phyloP scores from a whole-genome alignment of 176 grass and related monocot species.

The Triticum timopheevii region DNA sequence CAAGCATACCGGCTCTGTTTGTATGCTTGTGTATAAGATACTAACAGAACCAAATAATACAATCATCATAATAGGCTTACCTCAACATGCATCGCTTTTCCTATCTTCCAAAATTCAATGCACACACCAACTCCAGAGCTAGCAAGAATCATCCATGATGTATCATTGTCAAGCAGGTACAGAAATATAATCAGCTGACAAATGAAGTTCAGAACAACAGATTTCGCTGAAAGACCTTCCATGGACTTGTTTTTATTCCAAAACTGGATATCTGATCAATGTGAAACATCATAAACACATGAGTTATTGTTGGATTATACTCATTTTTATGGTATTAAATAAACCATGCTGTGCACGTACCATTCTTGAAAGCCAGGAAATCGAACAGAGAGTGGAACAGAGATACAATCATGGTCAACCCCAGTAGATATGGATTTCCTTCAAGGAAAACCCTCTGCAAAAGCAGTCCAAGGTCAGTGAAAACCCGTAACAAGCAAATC shows the following conservation, averaged over 20 bases:
- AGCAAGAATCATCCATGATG: slow-evolving; percentile 99
- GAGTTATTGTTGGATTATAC: not conserved
- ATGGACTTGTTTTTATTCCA: slow-evolving; percentile 99
- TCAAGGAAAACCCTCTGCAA: slow-evolving; percentile 95
- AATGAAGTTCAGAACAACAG: slow-evolving; percentile 88
- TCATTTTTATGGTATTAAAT: slow-evolving; percentile 14
- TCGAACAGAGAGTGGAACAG: slow-evolving; percentile 95
- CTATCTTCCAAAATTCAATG: slow-evolving; percentile 99
- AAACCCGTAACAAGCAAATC: not conserved
- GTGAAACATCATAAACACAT: not conserved
- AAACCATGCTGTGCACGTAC: slow-evolving; percentile 36
- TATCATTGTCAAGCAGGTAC: slow-evolving; percentile 97
- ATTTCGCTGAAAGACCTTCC: slow-evolving; percentile 99
- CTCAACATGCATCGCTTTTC: slow-evolving; percentile 98
- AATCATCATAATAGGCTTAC: slow-evolving; percentile 37
- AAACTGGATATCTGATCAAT: slow-evolving; percentile 92
- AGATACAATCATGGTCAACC: slow-evolving; percentile 84
- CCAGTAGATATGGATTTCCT: slow-evolving; percentile 92
- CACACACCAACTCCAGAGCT: slow-evolving; percentile 95
- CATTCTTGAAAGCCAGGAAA: slow-evolving; percentile 99
- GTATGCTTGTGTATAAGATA: not conserved
- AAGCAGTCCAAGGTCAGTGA: slow-evolving; percentile 19
- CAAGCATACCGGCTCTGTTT: not conserved
- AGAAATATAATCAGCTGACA: slow-evolving; percentile 95
- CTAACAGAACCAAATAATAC: not conserved